Percentiles rank a stretch among this genome's conserved stretches.
Evolutionary conservation across 805 yeast species (phyloP).

Genomic region (Candida lessepsii): DNA sequence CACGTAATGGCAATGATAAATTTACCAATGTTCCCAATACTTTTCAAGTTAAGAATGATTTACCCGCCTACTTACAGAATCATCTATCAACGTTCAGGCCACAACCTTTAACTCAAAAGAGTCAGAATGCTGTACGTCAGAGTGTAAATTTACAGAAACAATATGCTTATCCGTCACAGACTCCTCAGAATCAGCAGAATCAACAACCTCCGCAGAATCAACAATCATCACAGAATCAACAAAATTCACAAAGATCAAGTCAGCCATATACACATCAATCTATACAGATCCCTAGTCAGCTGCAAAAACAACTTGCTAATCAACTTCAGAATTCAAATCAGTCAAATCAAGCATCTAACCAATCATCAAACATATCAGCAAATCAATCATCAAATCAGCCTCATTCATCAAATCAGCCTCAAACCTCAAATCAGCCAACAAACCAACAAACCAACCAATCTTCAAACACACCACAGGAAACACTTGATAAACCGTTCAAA

Average conservation of each 20-base stretch:
- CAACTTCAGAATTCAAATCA: too few species aligned
- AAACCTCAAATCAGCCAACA: background rate
- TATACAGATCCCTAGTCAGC: too few species aligned
- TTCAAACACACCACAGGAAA: background rate
- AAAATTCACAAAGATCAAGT: too few species aligned
- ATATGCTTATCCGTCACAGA: too few species aligned
- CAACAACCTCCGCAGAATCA: too few species aligned
- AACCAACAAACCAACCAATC: conserved; percentile 1
- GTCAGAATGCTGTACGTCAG: conserved; percentile 5
- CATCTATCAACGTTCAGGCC: conserved; percentile 3
- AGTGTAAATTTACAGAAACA: too few species aligned
- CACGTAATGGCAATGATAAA: background rate
- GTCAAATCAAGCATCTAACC: too few species aligned
- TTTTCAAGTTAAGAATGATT: conserved; percentile 8
- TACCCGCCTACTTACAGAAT: conserved; percentile 9
- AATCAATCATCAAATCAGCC: background rate
- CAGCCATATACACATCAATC: too few species aligned
- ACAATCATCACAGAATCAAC: too few species aligned
- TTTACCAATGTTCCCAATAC: conserved; percentile 5
- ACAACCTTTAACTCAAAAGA: conserved; percentile 4
- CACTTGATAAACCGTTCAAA: conserved; percentile 14
- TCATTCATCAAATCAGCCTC: too few species aligned
- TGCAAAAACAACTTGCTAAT: too few species aligned
- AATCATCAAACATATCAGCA: background rate
- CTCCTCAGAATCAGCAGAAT: too few species aligned